Evolutionary conservation across 257 asterid genomes (phyloP).

Genomic region (Solanum clarkiae): DNA sequence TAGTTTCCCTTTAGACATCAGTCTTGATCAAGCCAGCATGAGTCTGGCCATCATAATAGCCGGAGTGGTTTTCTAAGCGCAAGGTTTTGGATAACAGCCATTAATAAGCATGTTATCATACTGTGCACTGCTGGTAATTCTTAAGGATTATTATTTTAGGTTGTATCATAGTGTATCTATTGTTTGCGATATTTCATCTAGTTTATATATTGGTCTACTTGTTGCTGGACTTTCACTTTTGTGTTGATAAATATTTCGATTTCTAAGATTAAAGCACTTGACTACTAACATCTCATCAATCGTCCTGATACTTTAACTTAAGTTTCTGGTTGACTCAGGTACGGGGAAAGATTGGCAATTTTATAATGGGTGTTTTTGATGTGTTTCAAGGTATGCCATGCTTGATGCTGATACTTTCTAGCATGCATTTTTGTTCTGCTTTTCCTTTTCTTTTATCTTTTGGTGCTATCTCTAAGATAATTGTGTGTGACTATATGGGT

Average conservation of each 20-base stretch:
- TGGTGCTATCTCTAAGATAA: neutral
- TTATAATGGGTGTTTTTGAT: conserved; percentile 50
- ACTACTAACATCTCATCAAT: neutral
- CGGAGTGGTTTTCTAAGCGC: neutral
- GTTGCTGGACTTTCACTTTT: neutral
- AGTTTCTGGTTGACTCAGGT: conserved; percentile 39
- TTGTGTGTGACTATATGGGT: neutral
- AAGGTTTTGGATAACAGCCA: neutral
- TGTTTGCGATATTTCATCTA: neutral
- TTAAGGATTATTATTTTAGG: neutral
- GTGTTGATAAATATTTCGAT: neutral
- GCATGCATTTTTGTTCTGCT: neutral
- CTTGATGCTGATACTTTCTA: neutral
- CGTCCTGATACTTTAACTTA: neutral
- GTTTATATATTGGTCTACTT: neutral
- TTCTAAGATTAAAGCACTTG: neutral
- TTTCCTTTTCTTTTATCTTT: neutral
- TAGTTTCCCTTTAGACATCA: neutral
- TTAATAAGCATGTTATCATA: neutral
- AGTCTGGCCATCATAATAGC: neutral
- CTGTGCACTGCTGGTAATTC: neutral
- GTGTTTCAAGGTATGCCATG: conserved; percentile 68
- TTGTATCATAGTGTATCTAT: neutral
- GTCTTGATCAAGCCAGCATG: neutral
- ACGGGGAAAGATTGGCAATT: conserved; percentile 63